Evolutionary conservation across 202 grass and related monocot species (phyloP).

Genomic region (Brachypodium distachyon): DNA sequence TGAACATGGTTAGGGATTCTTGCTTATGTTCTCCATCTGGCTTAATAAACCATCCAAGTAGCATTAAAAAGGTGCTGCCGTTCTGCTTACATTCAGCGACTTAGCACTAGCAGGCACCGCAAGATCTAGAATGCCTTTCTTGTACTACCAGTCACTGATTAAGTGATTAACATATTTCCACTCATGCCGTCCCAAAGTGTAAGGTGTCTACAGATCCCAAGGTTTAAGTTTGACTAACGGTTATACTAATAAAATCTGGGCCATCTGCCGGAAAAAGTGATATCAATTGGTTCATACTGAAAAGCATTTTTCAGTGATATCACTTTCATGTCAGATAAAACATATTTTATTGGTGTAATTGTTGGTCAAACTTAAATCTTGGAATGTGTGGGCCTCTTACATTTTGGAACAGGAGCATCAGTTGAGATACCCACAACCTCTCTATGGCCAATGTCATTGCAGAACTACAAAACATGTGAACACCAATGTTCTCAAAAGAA

Average conservation of each 20-base stretch:
- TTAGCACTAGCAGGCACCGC: neutral
- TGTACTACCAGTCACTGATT: neutral
- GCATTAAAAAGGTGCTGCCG: neutral
- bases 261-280: too few relatives aligned
- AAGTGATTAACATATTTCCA: neutral
- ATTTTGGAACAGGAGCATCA: too few relatives aligned
- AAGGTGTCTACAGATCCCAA: too few relatives aligned
- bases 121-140: neutral
- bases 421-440: neutral
- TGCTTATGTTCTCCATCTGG: neutral
- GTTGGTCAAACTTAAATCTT: too few relatives aligned
- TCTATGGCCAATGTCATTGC: neutral
- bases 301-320: too few relatives aligned
- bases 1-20: neutral
- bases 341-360: too few relatives aligned
- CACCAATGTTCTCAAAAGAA: neutral
- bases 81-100: neutral
- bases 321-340: too few relatives aligned
- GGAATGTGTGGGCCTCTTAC: too few relatives aligned
- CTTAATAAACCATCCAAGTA: neutral
- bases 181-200: too few relatives aligned
- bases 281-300: too few relatives aligned
- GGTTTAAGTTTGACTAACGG: too few relatives aligned
- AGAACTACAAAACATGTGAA: neutral
- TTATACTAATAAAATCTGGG: too few relatives aligned